Evolutionary conservation across 2,329 filamentous ascomycete species (phyloP).

Genomic region (Fusarium bulbicola): DNA sequence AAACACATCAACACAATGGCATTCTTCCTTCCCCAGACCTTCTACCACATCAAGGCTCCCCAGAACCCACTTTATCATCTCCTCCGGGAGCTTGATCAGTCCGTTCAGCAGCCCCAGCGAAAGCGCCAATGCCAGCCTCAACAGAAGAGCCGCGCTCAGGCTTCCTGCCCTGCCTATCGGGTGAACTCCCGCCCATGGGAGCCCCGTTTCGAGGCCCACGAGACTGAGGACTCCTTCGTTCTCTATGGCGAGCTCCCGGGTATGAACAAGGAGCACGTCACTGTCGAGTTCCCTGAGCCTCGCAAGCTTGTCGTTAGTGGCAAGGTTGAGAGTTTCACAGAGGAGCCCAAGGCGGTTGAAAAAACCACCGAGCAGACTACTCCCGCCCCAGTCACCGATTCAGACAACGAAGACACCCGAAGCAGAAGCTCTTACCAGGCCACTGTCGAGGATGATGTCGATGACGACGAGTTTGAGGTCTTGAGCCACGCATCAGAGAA

Average conservation of each 20-base stretch:
- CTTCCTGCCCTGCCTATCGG: neutral
- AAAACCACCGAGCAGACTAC: neutral
- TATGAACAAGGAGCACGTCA: slow-evolving; percentile 73
- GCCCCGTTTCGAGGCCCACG: slow-evolving; percentile 5
- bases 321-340: slow-evolving; percentile 65
- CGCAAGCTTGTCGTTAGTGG: slow-evolving; percentile 75
- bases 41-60: slow-evolving; percentile 8
- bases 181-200: slow-evolving; percentile 5
- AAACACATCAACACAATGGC: slow-evolving; percentile 9
- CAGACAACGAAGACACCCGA: slow-evolving; percentile 16
- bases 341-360: slow-evolving; percentile 34
- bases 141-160: slow-evolving; percentile 37
- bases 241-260: slow-evolving; percentile 81
- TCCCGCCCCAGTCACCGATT: neutral
- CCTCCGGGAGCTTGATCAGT: slow-evolving; percentile 19
- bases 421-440: slow-evolving; percentile 24
- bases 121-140: slow-evolving; percentile 19
- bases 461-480: slow-evolving; percentile 22
- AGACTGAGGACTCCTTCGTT: slow-evolving; percentile 67
- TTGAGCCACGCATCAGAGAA: slow-evolving; percentile 14
- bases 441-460: slow-evolving; percentile 18
- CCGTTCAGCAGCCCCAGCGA: slow-evolving; percentile 17
- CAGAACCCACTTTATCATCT: slow-evolving; percentile 18
- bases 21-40: slow-evolving; percentile 21
- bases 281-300: slow-evolving; percentile 78